Percentiles rank a stretch among this genome's conserved stretches.
Conservation (phyloP, 1,139 yeast genomes). For the Hemisphaericaspora subhashii region DNA sequence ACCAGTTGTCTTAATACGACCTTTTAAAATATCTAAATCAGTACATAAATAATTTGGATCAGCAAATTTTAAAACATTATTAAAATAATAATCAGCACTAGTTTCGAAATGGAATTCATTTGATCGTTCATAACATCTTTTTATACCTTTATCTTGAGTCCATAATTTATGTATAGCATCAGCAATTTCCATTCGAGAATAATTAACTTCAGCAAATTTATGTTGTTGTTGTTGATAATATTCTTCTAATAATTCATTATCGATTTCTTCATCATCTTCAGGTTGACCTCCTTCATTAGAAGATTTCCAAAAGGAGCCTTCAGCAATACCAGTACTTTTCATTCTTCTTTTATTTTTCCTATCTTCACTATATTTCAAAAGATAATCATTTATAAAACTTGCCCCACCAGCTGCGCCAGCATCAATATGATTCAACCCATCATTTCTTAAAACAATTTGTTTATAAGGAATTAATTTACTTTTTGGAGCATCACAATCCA, state of each 20-base stretch:
- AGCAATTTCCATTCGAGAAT: slow-evolving; percentile 51
- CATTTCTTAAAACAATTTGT: slow-evolving; percentile 52
- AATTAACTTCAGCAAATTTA: slow-evolving; percentile 11
- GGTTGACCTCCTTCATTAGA: slow-evolving; percentile 13
- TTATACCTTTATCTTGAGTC: slow-evolving; percentile 67
- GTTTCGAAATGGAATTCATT: slow-evolving; percentile 84
- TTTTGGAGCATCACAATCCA: slow-evolving; percentile 59
- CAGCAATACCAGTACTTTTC: slow-evolving; percentile 54
- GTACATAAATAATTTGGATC: slow-evolving; percentile 66
- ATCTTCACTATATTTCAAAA: slow-evolving; percentile 59
- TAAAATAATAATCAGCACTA: slow-evolving; percentile 76
- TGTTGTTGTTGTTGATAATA: slow-evolving; percentile 5
- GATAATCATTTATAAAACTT: slow-evolving; percentile 62
- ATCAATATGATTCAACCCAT: slow-evolving; percentile 62
- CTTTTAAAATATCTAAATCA: slow-evolving; percentile 82
- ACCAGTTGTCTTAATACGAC: slow-evolving; percentile 94
- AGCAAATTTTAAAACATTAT: slow-evolving; percentile 63
- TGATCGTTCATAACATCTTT: slow-evolving; percentile 57
- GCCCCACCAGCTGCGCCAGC: slow-evolving; percentile 71
- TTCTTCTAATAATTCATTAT: slow-evolving; percentile 13
- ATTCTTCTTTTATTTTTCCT: slow-evolving; percentile 49
- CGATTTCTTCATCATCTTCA: slow-evolving; percentile 14
- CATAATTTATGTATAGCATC: slow-evolving; percentile 67
- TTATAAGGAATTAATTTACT: slow-evolving; percentile 48
- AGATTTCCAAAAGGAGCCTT: slow-evolving; percentile 37